These are phyloP conservation scores for Endocladia muricata DNA, from an alignment of 31 red algal genomes.

Conservation along the genomic window DNA sequence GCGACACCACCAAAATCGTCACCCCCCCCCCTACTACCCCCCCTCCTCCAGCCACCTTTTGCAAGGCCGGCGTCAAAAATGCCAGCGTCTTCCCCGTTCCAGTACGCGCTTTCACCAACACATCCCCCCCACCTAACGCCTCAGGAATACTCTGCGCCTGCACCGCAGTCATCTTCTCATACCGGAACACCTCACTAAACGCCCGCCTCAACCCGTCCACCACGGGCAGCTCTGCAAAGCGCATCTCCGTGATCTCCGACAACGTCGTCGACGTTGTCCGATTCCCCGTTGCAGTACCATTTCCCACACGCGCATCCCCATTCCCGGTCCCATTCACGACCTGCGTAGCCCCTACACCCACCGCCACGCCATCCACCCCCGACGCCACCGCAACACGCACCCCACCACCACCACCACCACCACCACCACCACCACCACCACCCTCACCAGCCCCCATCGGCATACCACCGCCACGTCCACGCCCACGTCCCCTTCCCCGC, in stretches of 20 bases:
- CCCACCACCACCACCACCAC: too few species aligned
- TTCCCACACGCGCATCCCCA: too few species aligned
- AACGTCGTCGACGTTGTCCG: conserved; percentile 28
- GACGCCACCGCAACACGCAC: too few species aligned
- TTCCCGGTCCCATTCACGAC: too few species aligned
- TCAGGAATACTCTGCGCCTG: conserved; percentile 64
- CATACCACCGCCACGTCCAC: too few species aligned
- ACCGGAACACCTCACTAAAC: conserved; percentile 47
- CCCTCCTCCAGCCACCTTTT: conserved; percentile 38
- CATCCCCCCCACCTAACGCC: conserved; percentile 65
- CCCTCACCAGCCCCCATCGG: too few species aligned
- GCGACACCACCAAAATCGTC: conserved; percentile 60
- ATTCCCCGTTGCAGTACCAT: too few species aligned
- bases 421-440: too few species aligned
- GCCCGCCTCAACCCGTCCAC: conserved; percentile 16
- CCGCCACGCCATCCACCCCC: too few species aligned
- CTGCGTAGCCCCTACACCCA: too few species aligned
- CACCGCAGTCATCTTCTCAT: conserved; percentile 65
- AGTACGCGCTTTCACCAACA: conserved; percentile 68
- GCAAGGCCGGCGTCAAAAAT: conserved; percentile 70
- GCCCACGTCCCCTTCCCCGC: too few species aligned
- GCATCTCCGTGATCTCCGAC: conserved; percentile 24
- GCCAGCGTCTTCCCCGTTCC: conserved; percentile 90
- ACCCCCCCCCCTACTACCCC: background rate
- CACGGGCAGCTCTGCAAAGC: conserved; percentile 44